These are phyloP conservation scores for Dendryphion nanum DNA, from an alignment of 2,329 filamentous ascomycete species.

Conservation along the genomic window DNA sequence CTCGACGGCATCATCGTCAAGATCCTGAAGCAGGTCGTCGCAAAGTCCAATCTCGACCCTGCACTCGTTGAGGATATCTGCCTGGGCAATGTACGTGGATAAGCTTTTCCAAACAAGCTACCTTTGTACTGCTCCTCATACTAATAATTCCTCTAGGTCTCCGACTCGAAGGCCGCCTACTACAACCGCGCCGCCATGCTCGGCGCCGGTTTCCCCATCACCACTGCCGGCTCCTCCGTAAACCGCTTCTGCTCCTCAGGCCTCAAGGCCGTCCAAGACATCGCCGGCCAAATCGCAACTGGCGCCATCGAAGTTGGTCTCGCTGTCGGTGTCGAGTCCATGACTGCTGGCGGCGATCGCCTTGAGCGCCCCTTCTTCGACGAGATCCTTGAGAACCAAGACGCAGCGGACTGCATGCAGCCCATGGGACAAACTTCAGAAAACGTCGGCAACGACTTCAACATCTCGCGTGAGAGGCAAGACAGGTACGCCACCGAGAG, in stretches of 20 bases:
- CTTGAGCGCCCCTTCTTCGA: slow-evolving; percentile 74
- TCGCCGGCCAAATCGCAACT: slow-evolving; percentile 78
- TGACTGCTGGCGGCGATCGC: slow-evolving; percentile 72
- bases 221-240: slow-evolving; percentile 73
- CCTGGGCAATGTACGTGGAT: slow-evolving; percentile 73
- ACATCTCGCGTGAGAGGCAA: slow-evolving; percentile 74
- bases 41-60: slow-evolving; percentile 75
- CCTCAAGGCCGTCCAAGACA: slow-evolving; percentile 91
- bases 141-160: slow-evolving; percentile 58
- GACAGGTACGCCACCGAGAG: slow-evolving; percentile 85
- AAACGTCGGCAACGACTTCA: slow-evolving; percentile 90
- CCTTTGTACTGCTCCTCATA: neutral
- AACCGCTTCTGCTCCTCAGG: slow-evolving; percentile 99
- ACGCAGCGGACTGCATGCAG: slow-evolving; percentile 82
- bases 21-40: slow-evolving; percentile 65
- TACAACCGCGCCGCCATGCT: slow-evolving; percentile 85
- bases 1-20: slow-evolving; percentile 86
- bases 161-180: slow-evolving; percentile 82
- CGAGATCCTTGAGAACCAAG: slow-evolving; percentile 70
- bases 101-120: neutral
- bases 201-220: slow-evolving; percentile 91
- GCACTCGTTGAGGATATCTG: slow-evolving; percentile 84
- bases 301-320: slow-evolving; percentile 86
- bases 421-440: slow-evolving; percentile 98
- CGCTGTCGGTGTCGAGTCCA: slow-evolving; percentile 84